Percentiles rank a stretch among this genome's conserved stretches.
phyloP scores from a whole-genome alignment of 495 filamentous ascomycete genomes.

The Bathelium albidoporum region DNA sequence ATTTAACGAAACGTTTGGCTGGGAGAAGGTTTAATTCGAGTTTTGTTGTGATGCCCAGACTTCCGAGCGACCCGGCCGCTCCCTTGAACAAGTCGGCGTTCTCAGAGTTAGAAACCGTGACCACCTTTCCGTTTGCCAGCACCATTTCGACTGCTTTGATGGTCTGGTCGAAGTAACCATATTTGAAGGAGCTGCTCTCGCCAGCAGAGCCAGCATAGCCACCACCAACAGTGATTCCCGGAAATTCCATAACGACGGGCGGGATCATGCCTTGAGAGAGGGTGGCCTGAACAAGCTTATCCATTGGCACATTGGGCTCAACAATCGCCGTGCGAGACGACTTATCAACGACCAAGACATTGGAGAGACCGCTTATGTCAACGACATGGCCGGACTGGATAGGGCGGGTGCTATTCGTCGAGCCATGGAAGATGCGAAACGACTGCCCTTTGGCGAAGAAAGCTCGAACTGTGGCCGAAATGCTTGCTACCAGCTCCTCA shows the following conservation, averaged over 20 bases:
- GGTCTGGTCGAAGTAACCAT: slow-evolving; percentile 47
- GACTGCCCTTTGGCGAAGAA: slow-evolving; percentile 49
- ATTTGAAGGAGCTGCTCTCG: slow-evolving; percentile 45
- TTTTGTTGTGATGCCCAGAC: slow-evolving; percentile 43
- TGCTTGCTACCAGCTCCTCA: slow-evolving; percentile 7
- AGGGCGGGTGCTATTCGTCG: slow-evolving; percentile 62
- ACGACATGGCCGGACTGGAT: neutral
- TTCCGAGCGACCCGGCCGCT: slow-evolving; percentile 43
- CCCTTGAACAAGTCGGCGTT: slow-evolving; percentile 43
- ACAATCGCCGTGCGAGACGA: slow-evolving; percentile 19
- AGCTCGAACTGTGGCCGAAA: slow-evolving; percentile 40
- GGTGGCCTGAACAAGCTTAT: slow-evolving; percentile 37
- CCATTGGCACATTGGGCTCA: slow-evolving; percentile 46
- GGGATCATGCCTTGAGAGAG: slow-evolving; percentile 38
- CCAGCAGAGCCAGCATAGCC: slow-evolving; percentile 46
- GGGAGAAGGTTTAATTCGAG: slow-evolving; percentile 42
- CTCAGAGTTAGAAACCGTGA: slow-evolving; percentile 30
- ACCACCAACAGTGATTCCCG: slow-evolving; percentile 48
- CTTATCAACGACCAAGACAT: neutral
- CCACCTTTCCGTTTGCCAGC: slow-evolving; percentile 41
- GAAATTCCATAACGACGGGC: slow-evolving; percentile 52
- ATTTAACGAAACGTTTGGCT: slow-evolving; percentile 41
- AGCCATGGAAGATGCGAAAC: slow-evolving; percentile 71
- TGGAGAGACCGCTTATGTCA: neutral
- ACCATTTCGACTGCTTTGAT: slow-evolving; percentile 44